Evolutionary conservation across 805 yeast genomes (phyloP).

Genomic region (Zygosaccharomyces siamensis): DNA sequence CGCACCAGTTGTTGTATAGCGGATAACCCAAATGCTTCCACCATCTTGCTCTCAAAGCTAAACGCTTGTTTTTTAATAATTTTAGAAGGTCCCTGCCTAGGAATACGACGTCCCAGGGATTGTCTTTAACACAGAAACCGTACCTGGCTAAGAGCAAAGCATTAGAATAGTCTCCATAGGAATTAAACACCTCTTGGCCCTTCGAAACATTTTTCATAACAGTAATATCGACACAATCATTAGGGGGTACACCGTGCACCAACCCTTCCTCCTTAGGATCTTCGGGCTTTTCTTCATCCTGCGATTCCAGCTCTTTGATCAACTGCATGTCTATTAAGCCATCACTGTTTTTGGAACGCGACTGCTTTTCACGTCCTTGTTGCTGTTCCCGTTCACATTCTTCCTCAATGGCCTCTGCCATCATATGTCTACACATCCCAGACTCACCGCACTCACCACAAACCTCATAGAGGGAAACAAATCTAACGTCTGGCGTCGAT

Average conservation of each 20-base stretch:
- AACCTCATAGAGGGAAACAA: constrained; percentile 52
- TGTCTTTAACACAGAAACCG: constrained; percentile 63
- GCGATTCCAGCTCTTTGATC: constrained; percentile 7
- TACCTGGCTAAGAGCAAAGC: constrained; percentile 65
- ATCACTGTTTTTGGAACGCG: constrained; percentile 6
- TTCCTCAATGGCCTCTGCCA: constrained; percentile 17
- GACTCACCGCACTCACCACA: constrained; percentile 48
- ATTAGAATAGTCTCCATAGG: constrained; percentile 74
- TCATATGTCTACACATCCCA: constrained; percentile 40
- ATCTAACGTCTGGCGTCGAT: constrained; percentile 58
- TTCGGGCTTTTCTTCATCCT: constrained; percentile 14
- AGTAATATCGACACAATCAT: constrained; percentile 68
- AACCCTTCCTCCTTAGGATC: constrained; percentile 18
- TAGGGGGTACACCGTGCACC: constrained; percentile 36
- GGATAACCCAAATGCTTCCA: constrained; percentile 22
- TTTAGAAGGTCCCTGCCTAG: constrained; percentile 39
- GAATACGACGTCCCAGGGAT: constrained; percentile 52
- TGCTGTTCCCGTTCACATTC: constrained; percentile 6
- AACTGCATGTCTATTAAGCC: constrained; percentile 13
- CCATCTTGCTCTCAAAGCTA: constrained; percentile 21
- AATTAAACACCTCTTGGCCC: constrained; percentile 67
- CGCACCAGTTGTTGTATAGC: constrained; percentile 17
- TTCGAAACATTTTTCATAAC: constrained; percentile 40
- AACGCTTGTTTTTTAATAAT: constrained; percentile 11
- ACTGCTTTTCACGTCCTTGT: constrained; percentile 4